Base-by-base conservation (phyloP, 306 rosid species). In the Prunus padus region DNA sequence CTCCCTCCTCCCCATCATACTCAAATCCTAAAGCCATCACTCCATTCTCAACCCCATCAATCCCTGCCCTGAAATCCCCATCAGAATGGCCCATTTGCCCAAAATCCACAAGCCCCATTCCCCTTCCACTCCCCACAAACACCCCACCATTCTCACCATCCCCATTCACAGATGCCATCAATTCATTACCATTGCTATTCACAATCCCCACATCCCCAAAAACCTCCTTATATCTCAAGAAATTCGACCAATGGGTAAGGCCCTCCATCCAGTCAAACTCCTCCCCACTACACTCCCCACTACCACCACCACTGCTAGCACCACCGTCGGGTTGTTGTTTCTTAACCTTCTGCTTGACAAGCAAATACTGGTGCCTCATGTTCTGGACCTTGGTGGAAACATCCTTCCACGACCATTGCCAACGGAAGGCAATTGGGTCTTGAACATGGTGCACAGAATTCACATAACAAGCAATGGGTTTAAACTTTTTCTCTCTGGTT, bases 341-440 rank as follows among this genome's bases (percentile, higher is more conserved):
- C 90, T 92, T 95, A 64, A 95, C 86, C 90, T 95, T 95, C 88
- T 95, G 98, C 86, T 95, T 92, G 46, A 92, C 98, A 45, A 95
- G 93, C 75, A 92, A 55, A 84, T 90, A 95, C 85, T 95, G 98
- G 59, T 95, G 98, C 88, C 98, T 76, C 97, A 95, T 95, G 79
- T 95, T 95, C 88, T 95, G 98, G 31, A 95, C 98, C 88, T 95
- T 92, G 22, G 98, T 95, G 40, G 97, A 92, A 50, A 92, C 97
- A 50, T 95, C 98, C 82, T 95, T 95, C 98, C 98, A 95, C 22
- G 86, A 85, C 98, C 98, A 95, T 40, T 87, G 97, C 98, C 98
- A 92, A 69, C 97, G 98, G 70, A 69, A 89, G n/a, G 88, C 81
- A 20, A 85, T 68, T 11, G 97, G 90, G 81, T 92, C 96, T 66